A percentile compares a stretch with the other conserved stretches of the same genome.
Evolutionary conservation across 192 early-diverging fungal genomes (phyloP).

Genomic region (Borealophlyctis nickersoniae): DNA sequence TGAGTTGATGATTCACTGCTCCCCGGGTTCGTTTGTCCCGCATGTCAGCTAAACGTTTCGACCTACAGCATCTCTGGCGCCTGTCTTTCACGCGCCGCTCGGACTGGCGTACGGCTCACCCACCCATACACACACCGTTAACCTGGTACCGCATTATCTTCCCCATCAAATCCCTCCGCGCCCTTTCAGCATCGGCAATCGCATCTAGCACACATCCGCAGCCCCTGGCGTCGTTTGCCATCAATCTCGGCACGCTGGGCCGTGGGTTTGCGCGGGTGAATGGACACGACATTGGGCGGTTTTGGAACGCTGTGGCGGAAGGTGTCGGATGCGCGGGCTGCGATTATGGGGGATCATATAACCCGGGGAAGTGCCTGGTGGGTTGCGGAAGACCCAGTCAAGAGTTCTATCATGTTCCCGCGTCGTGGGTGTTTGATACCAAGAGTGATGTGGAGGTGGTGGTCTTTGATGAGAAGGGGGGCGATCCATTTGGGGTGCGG

Average conservation of each 20-base stretch:
- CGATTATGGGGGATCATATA: conserved; percentile 12
- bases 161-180: conserved; percentile 8
- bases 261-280: conserved; percentile 35
- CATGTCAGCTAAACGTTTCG: too few relatives aligned
- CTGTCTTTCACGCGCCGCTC: too few relatives aligned
- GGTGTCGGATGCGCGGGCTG: conserved; percentile 1
- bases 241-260: conserved; percentile 32
- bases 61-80: too few relatives aligned
- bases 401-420: conserved; percentile 38
- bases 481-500: conserved; percentile 33
- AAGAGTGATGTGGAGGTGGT: conserved; percentile 27
- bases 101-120: not conserved
- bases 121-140: conserved; percentile 5
- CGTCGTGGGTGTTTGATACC: conserved; percentile 19
- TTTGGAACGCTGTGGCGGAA: conserved; percentile 28
- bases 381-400: conserved; percentile 24
- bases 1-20: too few relatives aligned
- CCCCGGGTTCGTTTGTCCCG: too few relatives aligned
- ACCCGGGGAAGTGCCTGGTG: conserved; percentile 25
- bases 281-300: conserved; percentile 30
- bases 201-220: conserved; percentile 4
- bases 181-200: not conserved
- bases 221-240: conserved; percentile 21
- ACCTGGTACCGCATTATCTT: conserved; percentile 19
- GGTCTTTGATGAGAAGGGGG: conserved; percentile 38